Base-by-base conservation (phyloP, 208 protist species). In the Crithidia thermophila region DNA sequence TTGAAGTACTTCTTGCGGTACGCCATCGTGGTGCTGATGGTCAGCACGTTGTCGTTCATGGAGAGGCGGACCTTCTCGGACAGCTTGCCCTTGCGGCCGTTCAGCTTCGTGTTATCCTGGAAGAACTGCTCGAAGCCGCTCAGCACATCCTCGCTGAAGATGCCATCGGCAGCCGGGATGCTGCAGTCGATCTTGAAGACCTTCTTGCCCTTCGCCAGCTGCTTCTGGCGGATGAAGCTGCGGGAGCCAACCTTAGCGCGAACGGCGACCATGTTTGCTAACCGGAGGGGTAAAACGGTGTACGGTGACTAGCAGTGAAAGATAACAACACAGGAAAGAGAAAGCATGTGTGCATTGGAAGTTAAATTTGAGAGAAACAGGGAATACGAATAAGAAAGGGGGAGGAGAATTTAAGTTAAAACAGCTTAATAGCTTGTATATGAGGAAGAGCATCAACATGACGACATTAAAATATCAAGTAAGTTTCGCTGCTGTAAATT, bases 1-100 rank as follows among this genome's bases (percentile, higher is more conserved):
- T 99, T 99, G 71, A 99, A 90, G 93, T 99, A 99, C 81, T 98
- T 93, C 94, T 99, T 99, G 81, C 93, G 94, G 94, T 99, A 99
- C 39, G 82, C 85, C 86, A 96, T 93, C 37, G 90, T 88, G 61
- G 88, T 88, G 45, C 72, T 75, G 58, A 99, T 84, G 53, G 81
- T 85, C 47, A 99, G 85, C 73, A 95, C 93, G 75, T 90, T 96
- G 74, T 98, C 89, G 21, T 97, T 92, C 70, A 90, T 84, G 56
- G 76, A 70, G 53, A 87, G 67, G 67, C 78, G 84, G 37, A 99
- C 97, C 76, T 93, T 93, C 57, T 98, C 88, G 42, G 92, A 90
- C 45, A 99, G 91, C 87, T 99, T 98, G 67, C 97, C 96, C 64
- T 96, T 96, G 88, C 99, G 98, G 72, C 97, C 97, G 72, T 98